Evolutionary conservation across 2,329 filamentous ascomycete genomes (phyloP), one percentile per base, ranked within the genome.

Genomic region (Colletotrichum sp.): DNA sequence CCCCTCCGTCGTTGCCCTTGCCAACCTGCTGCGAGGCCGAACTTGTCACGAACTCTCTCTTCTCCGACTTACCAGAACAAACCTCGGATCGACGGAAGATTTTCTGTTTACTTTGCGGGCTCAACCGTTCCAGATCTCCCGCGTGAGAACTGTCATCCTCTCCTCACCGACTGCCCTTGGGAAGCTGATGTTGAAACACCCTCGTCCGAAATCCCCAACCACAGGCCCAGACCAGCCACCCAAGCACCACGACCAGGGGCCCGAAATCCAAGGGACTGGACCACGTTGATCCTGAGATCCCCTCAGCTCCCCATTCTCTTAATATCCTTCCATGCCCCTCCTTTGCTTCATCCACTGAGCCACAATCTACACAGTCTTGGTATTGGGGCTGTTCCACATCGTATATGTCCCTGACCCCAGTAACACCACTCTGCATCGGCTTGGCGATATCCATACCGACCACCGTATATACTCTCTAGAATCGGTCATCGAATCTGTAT

Each of bases 111-210:
- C 34, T 15, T 44, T 26, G 21, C 21, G 63, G 21, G 16, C 44
- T 24, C 26, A 24, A 60, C 34, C 28, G n/a, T 32, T 63, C 44
- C 15, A 28, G 24, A 16, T 26, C 12, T 44, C 59, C 44, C 21
- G 34, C 32, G 21, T 28, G 21, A 16, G 21, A 49, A 28, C 7
- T 52, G 26, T 28, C 13, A 57, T 18, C 15, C 18, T 26, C 55
- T n/a, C n/a, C 36, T 21, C 68, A 39, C 57, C 26, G 26, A 36
- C 72, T 28, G 59, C 36, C 44, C 39, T 55, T 36, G 39, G 26
- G n/a, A 66, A 63, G 62, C 72, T 72, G 62, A 68, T 12, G 73
- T 76, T 76, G 73, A 76, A 76, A 76, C 73, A 21, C 57, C 55
- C 63, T 68, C 69, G 72, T 71, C 69, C 69, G 62, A 62, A 75